A percentile compares a stretch with the other conserved stretches of the same genome.
Evolutionary conservation across 257 asterid genomes (phyloP).

Genomic region (Jacaranda copaia): DNA sequence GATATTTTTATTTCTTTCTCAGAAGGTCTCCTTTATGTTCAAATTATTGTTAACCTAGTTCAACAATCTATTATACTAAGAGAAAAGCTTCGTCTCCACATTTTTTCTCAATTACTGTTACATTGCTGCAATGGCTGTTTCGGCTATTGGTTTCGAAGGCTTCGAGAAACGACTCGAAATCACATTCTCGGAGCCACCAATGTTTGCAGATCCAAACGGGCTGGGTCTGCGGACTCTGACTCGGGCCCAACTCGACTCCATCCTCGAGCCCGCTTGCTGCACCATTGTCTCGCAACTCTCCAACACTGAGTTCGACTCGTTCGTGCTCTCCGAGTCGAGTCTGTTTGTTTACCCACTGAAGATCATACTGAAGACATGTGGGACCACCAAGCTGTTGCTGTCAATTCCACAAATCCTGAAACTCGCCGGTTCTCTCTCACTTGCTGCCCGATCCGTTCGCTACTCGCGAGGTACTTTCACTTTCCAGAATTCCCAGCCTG

Average conservation of each 20-base stretch:
- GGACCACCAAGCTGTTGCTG: slow-evolving; percentile 50
- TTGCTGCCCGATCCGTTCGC: slow-evolving; percentile 36
- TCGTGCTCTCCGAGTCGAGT: slow-evolving; percentile 60
- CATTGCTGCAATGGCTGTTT: slow-evolving; percentile 35
- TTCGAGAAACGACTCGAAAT: slow-evolving; percentile 58
- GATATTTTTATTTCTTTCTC: slow-evolving; percentile 23
- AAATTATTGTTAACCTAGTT: slow-evolving; percentile 18
- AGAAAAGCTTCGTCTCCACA: background rate
- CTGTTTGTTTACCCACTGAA: slow-evolving; percentile 50
- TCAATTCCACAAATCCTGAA: slow-evolving; percentile 46
- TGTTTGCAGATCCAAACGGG: slow-evolving; percentile 41
- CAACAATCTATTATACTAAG: slow-evolving; percentile 3
- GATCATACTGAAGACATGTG: slow-evolving; percentile 56
- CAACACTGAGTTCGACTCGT: slow-evolving; percentile 52
- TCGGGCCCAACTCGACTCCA: slow-evolving; percentile 44
- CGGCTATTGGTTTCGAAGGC: slow-evolving; percentile 59
- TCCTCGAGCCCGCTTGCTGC: slow-evolving; percentile 59
- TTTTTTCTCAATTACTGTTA: background rate
- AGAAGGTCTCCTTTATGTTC: too few relatives aligned
- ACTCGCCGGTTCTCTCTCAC: slow-evolving; percentile 41
- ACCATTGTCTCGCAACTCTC: slow-evolving; percentile 53
- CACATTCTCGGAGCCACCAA: slow-evolving; percentile 37
- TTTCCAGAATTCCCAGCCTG: slow-evolving; percentile 42
- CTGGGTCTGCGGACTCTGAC: slow-evolving; percentile 48
- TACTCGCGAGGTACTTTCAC: slow-evolving; percentile 57